Percentiles rank a stretch among this genome's conserved stretches.
Conservation (phyloP, 129 eudicot genomes). For the Daucus carota region DH1_v3.0 NC_030385.2:37378001-37378500, state of each 20-base stretch:
- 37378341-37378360: neutral
- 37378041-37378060: neutral
- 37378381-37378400: neutral
- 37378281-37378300: slow-evolving; percentile 18
- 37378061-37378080: neutral
- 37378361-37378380: neutral
- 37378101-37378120: neutral
- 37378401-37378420: slow-evolving; percentile 3
- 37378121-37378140: neutral
- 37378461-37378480: neutral
- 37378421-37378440: neutral
- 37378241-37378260: neutral
- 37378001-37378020: neutral
- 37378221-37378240: neutral
- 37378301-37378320: neutral
- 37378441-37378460: neutral
- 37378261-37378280: slow-evolving; percentile 2
- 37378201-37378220: neutral
- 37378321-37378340: neutral
- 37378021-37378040: neutral
- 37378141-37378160: neutral
- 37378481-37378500: neutral
- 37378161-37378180: neutral
- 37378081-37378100: neutral
- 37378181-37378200: slow-evolving; percentile 3